phyloP scores from a whole-genome alignment of 495 filamentous ascomycete species.

The Podospora fimiseda region DNA sequence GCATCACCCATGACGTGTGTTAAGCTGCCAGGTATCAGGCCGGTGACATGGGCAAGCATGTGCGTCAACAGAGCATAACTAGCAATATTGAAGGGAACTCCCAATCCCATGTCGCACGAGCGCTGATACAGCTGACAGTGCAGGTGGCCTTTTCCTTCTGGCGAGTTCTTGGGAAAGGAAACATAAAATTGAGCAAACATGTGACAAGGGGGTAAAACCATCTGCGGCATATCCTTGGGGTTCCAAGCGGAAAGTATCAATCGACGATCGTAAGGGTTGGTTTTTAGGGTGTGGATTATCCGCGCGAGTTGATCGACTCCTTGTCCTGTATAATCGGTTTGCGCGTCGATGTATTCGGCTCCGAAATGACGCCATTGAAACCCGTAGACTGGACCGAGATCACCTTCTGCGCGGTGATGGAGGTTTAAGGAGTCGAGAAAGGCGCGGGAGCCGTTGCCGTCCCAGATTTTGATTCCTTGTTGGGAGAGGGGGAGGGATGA shows the following conservation, averaged over 20 bases:
- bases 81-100: conserved; percentile 96
- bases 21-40: conserved; percentile 73
- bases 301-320: conserved; percentile 89
- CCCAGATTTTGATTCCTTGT: conserved; percentile 92
- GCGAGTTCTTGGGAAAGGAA: conserved; percentile 53
- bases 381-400: conserved; percentile 93
- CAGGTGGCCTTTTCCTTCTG: conserved; percentile 53
- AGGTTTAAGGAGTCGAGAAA: conserved; percentile 83
- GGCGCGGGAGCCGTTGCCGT: conserved; percentile 86
- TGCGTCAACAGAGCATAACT: conserved; percentile 87
- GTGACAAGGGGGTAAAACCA: conserved; percentile 95
- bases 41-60: conserved; percentile 84
- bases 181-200: conserved; percentile 99
- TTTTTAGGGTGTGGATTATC: conserved; percentile 72
- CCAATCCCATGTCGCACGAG: conserved; percentile 94
- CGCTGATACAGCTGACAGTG: conserved; percentile 87
- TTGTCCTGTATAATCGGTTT: conserved; percentile 78
- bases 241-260: conserved; percentile 95
- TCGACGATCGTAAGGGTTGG: conserved; percentile 78
- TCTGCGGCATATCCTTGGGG: conserved; percentile 72
- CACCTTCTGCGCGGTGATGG: conserved; percentile 69
- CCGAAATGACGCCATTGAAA: conserved; percentile 99
- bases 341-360: conserved; percentile 71
- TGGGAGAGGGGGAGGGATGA: conserved; percentile 66
- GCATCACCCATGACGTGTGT: conserved; percentile 95